Percentiles rank a stretch among this genome's conserved stretches.
Conservation (phyloP, 73 alveolate species). For the Paramecium sonneborni region DNA sequence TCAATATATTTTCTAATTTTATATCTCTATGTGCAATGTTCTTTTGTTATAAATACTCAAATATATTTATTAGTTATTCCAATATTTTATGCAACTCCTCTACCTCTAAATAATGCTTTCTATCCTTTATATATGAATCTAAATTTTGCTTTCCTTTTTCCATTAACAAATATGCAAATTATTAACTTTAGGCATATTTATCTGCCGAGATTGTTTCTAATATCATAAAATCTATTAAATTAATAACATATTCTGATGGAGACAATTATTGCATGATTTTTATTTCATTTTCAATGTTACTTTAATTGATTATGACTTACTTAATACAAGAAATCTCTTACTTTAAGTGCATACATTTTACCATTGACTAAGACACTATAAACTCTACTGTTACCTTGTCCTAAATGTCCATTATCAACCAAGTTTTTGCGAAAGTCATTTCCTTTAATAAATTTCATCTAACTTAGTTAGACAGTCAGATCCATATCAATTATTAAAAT, state of each 20-base stretch:
- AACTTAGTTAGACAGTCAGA: neutral
- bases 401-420: conserved; percentile 2
- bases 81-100: neutral
- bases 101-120: neutral
- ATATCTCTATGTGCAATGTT: conserved; percentile 86
- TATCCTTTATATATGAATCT: neutral
- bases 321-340: neutral
- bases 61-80: conserved; percentile 70
- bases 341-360: neutral
- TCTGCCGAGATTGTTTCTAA: neutral
- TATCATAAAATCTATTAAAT: neutral
- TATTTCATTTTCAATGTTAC: conserved; percentile 11
- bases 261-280: neutral
- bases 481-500: neutral
- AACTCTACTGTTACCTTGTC: neutral
- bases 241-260: neutral
- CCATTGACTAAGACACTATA: neutral
- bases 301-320: neutral
- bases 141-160: neutral
- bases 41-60: conserved; percentile 76
- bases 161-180: conserved; percentile 16
- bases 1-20: conserved; percentile 83
- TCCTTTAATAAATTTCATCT: conserved; percentile 33
- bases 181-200: neutral
- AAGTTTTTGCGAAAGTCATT: conserved; percentile 13